Evolutionary conservation across 768 basidiomycete genomes (phyloP).

Genomic region (Tephrocybe sp.): DNA sequence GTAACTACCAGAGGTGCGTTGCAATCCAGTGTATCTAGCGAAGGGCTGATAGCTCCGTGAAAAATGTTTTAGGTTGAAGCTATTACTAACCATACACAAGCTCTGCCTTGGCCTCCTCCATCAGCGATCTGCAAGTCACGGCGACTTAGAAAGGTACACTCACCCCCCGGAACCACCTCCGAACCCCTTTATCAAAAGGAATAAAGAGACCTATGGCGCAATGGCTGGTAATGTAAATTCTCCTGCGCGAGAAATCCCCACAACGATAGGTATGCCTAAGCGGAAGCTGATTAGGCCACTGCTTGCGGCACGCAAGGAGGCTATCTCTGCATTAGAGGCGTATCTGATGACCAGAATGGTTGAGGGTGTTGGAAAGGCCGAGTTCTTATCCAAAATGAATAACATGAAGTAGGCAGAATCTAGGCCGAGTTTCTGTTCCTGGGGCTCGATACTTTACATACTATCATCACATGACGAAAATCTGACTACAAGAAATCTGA

Average conservation of each 20-base stretch:
- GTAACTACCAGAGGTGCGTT: slow-evolving; percentile 35
- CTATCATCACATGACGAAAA: too few species aligned
- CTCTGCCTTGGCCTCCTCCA: slow-evolving; percentile 34
- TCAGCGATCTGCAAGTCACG: slow-evolving; percentile 19
- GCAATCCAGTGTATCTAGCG: neutral
- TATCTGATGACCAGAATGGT: slow-evolving; percentile 19
- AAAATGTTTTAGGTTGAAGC: slow-evolving; percentile 26
- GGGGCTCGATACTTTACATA: too few species aligned
- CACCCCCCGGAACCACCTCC: neutral
- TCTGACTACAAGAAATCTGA: too few species aligned
- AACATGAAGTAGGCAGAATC: neutral
- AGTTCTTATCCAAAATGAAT: neutral
- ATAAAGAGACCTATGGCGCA: slow-evolving; percentile 3
- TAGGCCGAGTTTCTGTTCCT: too few species aligned
- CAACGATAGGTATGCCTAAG: slow-evolving; percentile 17
- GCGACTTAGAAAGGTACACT: slow-evolving; percentile 21
- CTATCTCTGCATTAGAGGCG: slow-evolving; percentile 19
- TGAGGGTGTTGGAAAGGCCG: slow-evolving; percentile 3
- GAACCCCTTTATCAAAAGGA: slow-evolving; percentile 35
- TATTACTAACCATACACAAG: slow-evolving; percentile 37
- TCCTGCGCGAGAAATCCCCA: neutral
- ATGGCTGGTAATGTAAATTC: slow-evolving; percentile 7
- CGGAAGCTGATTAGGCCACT: slow-evolving; percentile 30
- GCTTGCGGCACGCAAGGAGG: slow-evolving; percentile 30
- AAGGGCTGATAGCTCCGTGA: neutral